phyloP scores from a whole-genome alignment of 768 basidiomycete species.

The Mycena capillaripes region DNA sequence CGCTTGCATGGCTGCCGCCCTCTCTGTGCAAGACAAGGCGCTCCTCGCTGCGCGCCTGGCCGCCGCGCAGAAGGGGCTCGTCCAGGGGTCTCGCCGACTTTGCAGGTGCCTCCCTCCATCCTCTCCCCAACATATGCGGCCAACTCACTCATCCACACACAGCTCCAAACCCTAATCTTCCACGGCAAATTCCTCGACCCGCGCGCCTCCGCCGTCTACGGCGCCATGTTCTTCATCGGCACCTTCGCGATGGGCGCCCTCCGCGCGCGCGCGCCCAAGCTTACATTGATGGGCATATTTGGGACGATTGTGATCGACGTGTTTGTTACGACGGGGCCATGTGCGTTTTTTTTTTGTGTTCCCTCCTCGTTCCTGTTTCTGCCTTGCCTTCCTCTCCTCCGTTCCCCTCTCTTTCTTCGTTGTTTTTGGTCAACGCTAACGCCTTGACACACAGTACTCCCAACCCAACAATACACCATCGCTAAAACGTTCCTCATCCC shows the following conservation, averaged over 20 bases:
- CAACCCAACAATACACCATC: slow-evolving; percentile 55
- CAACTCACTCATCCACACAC: slow-evolving; percentile 42
- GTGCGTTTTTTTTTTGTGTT: slow-evolving; percentile 14
- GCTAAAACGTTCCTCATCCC: slow-evolving; percentile 58
- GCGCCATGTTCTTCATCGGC: slow-evolving; percentile 59
- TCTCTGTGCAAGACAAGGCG: slow-evolving; percentile 51
- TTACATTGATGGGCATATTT: slow-evolving; percentile 57
- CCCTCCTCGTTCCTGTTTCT: neutral
- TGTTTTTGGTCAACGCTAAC: neutral
- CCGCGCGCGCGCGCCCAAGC: slow-evolving; percentile 56
- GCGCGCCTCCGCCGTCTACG: slow-evolving; percentile 59
- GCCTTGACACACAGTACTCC: slow-evolving; percentile 48
- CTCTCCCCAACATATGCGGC: neutral
- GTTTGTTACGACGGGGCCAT: slow-evolving; percentile 37
- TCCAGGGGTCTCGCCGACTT: neutral
- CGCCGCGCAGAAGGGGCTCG: slow-evolving; percentile 49
- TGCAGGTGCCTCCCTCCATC: slow-evolving; percentile 13
- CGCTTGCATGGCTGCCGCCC: slow-evolving; percentile 58
- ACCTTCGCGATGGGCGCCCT: slow-evolving; percentile 54
- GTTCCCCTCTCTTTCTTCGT: neutral
- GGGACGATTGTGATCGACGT: slow-evolving; percentile 61
- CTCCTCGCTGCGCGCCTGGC: slow-evolving; percentile 51
- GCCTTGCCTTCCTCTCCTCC: neutral
- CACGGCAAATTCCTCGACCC: slow-evolving; percentile 59
- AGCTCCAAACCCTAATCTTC: slow-evolving; percentile 51